Conservation (phyloP, 2,329 filamentous ascomycete species). For the Aureobasidium leucospermi region DNA sequence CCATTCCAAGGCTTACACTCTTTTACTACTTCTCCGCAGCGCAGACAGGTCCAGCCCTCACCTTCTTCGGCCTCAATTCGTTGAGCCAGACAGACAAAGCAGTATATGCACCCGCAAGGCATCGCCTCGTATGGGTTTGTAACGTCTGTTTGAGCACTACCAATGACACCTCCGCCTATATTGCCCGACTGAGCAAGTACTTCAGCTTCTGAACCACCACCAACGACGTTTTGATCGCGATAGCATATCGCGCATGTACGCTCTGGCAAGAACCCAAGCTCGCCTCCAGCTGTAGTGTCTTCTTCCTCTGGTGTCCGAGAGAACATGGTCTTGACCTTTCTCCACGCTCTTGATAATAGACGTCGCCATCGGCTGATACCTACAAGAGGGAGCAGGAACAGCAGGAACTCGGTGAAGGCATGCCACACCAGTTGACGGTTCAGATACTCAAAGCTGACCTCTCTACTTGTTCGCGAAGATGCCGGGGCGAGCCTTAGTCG, state of each 20-base stretch:
- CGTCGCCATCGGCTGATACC: constrained; percentile 88
- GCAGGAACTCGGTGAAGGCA: constrained; percentile 97
- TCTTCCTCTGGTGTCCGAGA: constrained; percentile 45
- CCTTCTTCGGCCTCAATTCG: constrained; percentile 87
- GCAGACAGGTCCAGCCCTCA: constrained; percentile 84
- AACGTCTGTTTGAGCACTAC: constrained; percentile 83
- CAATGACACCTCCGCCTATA: constrained; percentile 64
- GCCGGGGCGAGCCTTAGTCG: constrained; percentile 78
- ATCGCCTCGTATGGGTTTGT: constrained; percentile 93
- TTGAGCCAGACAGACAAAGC: constrained; percentile 89
- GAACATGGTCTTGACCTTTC: constrained; percentile 59
- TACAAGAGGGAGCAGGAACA: constrained; percentile 94
- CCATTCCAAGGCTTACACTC: constrained; percentile 88
- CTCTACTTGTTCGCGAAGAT: constrained; percentile 75
- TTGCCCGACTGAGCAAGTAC: constrained; percentile 54
- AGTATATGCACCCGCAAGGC: constrained; percentile 87
- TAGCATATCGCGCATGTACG: constrained; percentile 96
- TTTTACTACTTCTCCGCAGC: constrained; percentile 76
- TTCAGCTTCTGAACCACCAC: constrained; percentile 60
- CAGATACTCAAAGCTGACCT: constrained; percentile 95
- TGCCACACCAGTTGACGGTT: constrained; percentile 98
- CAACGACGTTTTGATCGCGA: constrained; percentile 75
- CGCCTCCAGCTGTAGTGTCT: constrained; percentile 44
- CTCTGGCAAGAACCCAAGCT: constrained; percentile 80
- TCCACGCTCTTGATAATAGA: constrained; percentile 82